A percentile compares a stretch with the other conserved stretches of the same genome.
Conservation (phyloP, 768 basidiomycete species). For the Mrakia hoshinonis region DNA sequence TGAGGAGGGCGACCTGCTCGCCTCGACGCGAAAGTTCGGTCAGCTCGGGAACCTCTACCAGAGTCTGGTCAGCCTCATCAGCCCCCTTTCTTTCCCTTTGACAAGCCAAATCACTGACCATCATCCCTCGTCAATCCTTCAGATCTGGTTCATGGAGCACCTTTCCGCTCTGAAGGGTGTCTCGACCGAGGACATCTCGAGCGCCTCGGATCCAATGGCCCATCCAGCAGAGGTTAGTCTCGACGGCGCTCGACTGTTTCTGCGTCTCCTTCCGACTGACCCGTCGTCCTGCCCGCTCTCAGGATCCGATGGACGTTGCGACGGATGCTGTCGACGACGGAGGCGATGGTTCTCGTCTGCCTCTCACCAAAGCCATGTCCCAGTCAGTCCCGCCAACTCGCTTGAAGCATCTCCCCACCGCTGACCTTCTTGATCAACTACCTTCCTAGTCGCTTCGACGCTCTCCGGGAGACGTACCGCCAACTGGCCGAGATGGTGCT, state of each 20-base stretch:
- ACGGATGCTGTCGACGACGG: not conserved
- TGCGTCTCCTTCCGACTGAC: not conserved
- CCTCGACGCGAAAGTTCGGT: constrained; percentile 61
- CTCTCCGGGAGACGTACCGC: constrained; percentile 78
- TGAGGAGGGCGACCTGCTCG: constrained; percentile 57
- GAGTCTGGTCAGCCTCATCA: constrained; percentile 65
- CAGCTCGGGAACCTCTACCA: constrained; percentile 71
- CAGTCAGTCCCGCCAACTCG: constrained; percentile 51
- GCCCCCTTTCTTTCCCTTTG: too few relatives aligned
- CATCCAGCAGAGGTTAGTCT: not conserved
- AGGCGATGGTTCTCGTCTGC: constrained; percentile 48
- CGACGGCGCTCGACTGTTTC: not conserved
- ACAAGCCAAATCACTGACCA: constrained; percentile 8
- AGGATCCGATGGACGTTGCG: not conserved
- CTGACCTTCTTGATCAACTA: not conserved
- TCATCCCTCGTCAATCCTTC: constrained; percentile 18
- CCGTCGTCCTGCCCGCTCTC: not conserved
- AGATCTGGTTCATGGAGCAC: constrained; percentile 80
- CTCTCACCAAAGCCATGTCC: constrained; percentile 79
- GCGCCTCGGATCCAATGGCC: constrained; percentile 38
- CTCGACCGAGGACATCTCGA: constrained; percentile 42
- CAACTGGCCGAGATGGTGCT: constrained; percentile 80
- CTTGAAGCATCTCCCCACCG: not conserved
- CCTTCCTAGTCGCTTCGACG: constrained; percentile 68
- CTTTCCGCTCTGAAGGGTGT: constrained; percentile 58